Evolutionary conservation across 352 stramenopile genomes (phyloP).

Genomic region (Globisporangium paddicum): DNA sequence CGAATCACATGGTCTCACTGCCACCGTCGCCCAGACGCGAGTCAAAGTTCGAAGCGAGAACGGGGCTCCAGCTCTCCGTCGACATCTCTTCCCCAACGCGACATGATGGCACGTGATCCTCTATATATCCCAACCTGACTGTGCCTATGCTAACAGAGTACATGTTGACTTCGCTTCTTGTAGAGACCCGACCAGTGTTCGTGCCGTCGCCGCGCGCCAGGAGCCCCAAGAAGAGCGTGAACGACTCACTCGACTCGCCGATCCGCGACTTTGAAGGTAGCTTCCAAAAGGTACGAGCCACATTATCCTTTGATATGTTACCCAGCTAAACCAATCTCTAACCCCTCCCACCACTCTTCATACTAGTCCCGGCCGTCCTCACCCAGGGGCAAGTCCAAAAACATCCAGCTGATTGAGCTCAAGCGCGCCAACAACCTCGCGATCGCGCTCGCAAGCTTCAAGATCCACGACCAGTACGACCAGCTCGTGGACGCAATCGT

Average conservation of each 20-base stretch:
- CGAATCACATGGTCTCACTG: slow-evolving; percentile 6
- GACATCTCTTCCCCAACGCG: slow-evolving; percentile 35
- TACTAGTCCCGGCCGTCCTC: slow-evolving; percentile 57
- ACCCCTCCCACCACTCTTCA: neutral
- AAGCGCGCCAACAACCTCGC: slow-evolving; percentile 81
- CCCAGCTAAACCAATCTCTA: slow-evolving; percentile 2
- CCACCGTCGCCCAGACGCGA: slow-evolving; percentile 16
- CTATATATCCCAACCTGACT: neutral
- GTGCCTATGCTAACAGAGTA: slow-evolving; percentile 3
- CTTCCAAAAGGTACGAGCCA: slow-evolving; percentile 55
- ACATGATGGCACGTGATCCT: slow-evolving; percentile 34
- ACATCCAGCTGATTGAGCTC: slow-evolving; percentile 68
- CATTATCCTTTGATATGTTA: neutral
- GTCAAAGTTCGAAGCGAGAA: slow-evolving; percentile 51
- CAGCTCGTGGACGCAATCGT: slow-evolving; percentile 58
- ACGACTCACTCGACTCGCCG: slow-evolving; percentile 8
- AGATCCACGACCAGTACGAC: slow-evolving; percentile 65
- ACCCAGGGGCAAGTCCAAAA: slow-evolving; percentile 66
- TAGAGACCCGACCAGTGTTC: slow-evolving; percentile 44
- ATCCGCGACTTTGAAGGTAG: slow-evolving; percentile 13
- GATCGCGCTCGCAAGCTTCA: slow-evolving; percentile 71
- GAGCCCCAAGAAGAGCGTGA: slow-evolving; percentile 21
- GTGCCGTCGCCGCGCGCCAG: slow-evolving; percentile 46
- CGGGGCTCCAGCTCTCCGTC: slow-evolving; percentile 44
- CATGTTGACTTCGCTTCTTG: neutral